phyloP scores from a whole-genome alignment of 441 rosid genomes.

The Corymbia calophylla region DNA sequence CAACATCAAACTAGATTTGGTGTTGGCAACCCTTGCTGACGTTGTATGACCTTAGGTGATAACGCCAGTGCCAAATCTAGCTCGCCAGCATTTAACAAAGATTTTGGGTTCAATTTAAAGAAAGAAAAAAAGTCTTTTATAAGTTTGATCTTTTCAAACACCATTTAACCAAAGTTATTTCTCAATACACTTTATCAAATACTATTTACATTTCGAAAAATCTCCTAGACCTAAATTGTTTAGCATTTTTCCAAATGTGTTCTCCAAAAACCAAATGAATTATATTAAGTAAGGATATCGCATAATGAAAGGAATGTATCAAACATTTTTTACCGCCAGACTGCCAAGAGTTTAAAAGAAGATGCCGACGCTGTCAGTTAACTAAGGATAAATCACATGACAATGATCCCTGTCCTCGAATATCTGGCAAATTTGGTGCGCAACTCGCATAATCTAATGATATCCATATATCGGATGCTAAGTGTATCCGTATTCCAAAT shows the following conservation, averaged over 20 bases:
- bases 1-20: background rate
- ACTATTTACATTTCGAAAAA: background rate
- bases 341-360: background rate
- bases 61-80: background rate
- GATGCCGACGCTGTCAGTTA: background rate
- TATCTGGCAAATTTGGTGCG: background rate
- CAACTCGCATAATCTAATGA: background rate
- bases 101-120: background rate
- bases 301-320: background rate
- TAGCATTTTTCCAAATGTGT: background rate
- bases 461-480: background rate
- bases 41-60: background rate
- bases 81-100: fast-evolving
- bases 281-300: background rate
- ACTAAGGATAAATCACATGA: background rate
- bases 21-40: background rate
- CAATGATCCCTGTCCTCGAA: background rate
- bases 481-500: background rate
- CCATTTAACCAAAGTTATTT: background rate
- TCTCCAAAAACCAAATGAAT: background rate
- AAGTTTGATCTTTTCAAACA: background rate
- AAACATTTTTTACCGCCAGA: background rate
- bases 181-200: background rate
- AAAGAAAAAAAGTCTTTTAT: background rate
- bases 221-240: background rate